phyloP scores from a whole-genome alignment of 2,329 filamentous ascomycete genomes.

The Botrytis deweyae region DNA sequence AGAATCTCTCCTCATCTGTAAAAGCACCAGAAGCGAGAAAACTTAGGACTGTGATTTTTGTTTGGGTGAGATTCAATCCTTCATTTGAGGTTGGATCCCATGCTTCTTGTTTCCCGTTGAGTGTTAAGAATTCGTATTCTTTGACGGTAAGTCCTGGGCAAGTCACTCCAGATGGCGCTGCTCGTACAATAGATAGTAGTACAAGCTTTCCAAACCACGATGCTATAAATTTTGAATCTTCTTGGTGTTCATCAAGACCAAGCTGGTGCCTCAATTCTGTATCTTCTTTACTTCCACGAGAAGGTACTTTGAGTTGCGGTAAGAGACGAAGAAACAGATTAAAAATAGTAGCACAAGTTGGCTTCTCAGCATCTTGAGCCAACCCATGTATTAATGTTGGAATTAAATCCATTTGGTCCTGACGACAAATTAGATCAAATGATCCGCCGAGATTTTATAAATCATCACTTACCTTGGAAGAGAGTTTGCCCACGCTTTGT shows the following conservation, averaged over 20 bases:
- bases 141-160: slow-evolving; percentile 59
- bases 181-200: slow-evolving; percentile 55
- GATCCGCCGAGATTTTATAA: neutral
- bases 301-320: slow-evolving; percentile 68
- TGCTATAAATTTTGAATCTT: slow-evolving; percentile 73
- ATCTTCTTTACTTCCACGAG: slow-evolving; percentile 78
- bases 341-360: slow-evolving; percentile 65
- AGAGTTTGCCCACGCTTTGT: slow-evolving; percentile 69
- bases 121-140: slow-evolving; percentile 67
- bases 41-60: slow-evolving; percentile 65
- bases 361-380: slow-evolving; percentile 55
- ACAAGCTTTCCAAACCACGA: slow-evolving; percentile 76
- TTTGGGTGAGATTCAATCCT: slow-evolving; percentile 65
- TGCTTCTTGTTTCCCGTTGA: slow-evolving; percentile 65
- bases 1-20: slow-evolving; percentile 75
- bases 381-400: slow-evolving; percentile 69
- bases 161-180: slow-evolving; percentile 38
- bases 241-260: slow-evolving; percentile 57
- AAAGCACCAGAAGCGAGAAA: slow-evolving; percentile 86
- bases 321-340: slow-evolving; percentile 79
- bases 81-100: slow-evolving; percentile 62
- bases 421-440: neutral
- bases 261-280: slow-evolving; percentile 62
- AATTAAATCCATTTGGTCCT: slow-evolving; percentile 71
- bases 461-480: slow-evolving; percentile 45